These are phyloP conservation scores for Suillus subalutaceus DNA, from an alignment of 768 basidiomycete species.

Conservation along the genomic window DNA sequence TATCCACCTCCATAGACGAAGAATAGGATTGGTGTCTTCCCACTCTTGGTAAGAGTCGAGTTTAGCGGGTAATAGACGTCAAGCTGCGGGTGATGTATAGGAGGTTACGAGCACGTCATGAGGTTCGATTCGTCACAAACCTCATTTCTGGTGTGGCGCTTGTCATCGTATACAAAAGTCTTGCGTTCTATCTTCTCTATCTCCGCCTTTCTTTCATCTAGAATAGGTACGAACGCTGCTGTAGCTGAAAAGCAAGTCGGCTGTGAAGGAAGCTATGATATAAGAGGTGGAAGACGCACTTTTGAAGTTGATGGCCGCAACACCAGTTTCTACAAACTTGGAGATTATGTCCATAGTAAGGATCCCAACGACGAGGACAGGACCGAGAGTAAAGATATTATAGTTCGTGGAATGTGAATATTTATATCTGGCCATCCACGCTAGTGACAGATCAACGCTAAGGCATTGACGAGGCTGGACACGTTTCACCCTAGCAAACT, in stretches of 20 bases:
- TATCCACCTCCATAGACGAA: conserved; percentile 74
- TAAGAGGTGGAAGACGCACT: conserved; percentile 32
- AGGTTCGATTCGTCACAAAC: not conserved
- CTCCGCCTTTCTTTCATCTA: conserved; percentile 47
- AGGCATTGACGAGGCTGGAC: not conserved
- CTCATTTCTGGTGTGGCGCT: conserved; percentile 4
- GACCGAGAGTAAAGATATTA: not conserved
- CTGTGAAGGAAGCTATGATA: conserved; percentile 5
- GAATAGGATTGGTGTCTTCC: conserved; percentile 54
- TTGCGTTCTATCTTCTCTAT: conserved; percentile 52
- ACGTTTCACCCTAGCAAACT: not conserved
- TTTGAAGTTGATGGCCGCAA: conserved; percentile 34
- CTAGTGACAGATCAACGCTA: not conserved
- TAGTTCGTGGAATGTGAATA: not conserved
- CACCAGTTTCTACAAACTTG: conserved; percentile 31
- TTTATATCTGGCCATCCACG: conserved; percentile 1
- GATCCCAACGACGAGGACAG: not conserved
- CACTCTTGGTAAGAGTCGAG: conserved; percentile 22
- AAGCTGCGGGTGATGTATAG: conserved; percentile 41
- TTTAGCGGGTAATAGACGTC: conserved; percentile 65
- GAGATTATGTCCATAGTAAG: conserved; percentile 40
- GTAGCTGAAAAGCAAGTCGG: conserved; percentile 42
- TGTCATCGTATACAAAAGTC: conserved; percentile 58
- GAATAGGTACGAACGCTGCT: conserved; percentile 49
- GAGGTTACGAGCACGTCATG: not conserved